phyloP scores from a whole-genome alignment of 192 early-diverging fungal genomes.

The Polychytrium aggregatum region DNA sequence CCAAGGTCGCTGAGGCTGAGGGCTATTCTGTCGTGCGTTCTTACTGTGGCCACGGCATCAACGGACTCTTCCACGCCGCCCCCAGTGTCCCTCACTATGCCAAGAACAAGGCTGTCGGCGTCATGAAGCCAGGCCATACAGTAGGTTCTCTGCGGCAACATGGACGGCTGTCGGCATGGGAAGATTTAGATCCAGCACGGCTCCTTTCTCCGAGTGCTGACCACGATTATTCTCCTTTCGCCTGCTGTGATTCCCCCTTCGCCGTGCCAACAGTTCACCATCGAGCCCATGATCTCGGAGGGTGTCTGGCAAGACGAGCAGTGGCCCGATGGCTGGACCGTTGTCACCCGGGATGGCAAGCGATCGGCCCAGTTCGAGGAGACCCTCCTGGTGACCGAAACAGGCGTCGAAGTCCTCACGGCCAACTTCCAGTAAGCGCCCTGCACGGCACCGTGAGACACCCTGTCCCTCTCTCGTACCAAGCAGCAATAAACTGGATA shows the following conservation, averaged over 20 bases:
- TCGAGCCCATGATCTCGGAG: constrained; percentile 99
- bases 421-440: constrained; percentile 8
- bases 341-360: constrained; percentile 83
- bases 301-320: constrained; percentile 45
- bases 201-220: no score
- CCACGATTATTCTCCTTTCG: no score
- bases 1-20: constrained; percentile 68
- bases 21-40: constrained; percentile 87
- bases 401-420: constrained; percentile 78
- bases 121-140: constrained; percentile 88
- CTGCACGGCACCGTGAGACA: no score
- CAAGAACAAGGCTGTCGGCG: constrained; percentile 89
- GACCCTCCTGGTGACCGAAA: constrained; percentile 84
- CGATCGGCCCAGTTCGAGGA: constrained; percentile 97
- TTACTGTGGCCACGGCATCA: constrained; percentile 89
- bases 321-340: constrained; percentile 68
- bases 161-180: no score
- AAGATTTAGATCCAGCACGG: no score
- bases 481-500: no score
- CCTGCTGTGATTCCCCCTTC: no score
- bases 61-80: constrained; percentile 75
- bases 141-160: constrained; percentile 8
- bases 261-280: no score
- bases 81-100: constrained; percentile 94
- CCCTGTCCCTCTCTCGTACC: no score